Evolutionary conservation across 2,329 filamentous ascomycete species (phyloP).

Genomic region (Colletotrichum viniferum): DNA sequence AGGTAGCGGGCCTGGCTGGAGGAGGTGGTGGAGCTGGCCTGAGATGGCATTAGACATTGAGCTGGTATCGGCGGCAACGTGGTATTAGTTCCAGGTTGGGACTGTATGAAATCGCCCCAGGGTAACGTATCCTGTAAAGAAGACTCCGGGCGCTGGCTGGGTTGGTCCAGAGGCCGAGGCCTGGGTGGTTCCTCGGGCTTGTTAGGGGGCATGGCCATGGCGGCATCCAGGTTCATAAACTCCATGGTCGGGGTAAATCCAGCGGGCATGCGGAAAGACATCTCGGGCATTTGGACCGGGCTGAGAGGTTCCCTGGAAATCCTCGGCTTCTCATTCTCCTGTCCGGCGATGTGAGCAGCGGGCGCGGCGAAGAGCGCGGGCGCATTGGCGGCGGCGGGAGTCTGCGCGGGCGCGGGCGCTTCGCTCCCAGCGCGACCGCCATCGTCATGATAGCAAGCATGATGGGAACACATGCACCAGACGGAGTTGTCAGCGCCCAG

Average conservation of each 20-base stretch:
- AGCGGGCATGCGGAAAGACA: slow-evolving; percentile 44
- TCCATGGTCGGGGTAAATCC: slow-evolving; percentile 44
- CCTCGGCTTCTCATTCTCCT: slow-evolving; percentile 59
- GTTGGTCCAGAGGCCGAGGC: slow-evolving; percentile 24
- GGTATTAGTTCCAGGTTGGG: slow-evolving; percentile 37
- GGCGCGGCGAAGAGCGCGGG: neutral
- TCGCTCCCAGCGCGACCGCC: slow-evolving; percentile 34
- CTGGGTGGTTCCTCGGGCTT: slow-evolving; percentile 27
- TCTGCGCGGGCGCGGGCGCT: slow-evolving; percentile 14
- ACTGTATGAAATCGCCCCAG: slow-evolving; percentile 51
- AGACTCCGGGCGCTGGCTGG: slow-evolving; percentile 35
- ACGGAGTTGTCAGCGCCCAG: slow-evolving; percentile 44
- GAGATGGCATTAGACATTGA: slow-evolving; percentile 56
- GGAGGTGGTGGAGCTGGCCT: slow-evolving; percentile 56
- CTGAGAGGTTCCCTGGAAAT: slow-evolving; percentile 55
- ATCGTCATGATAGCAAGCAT: slow-evolving; percentile 66
- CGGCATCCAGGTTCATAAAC: slow-evolving; percentile 40
- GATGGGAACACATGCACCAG: slow-evolving; percentile 68
- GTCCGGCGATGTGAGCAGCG: slow-evolving; percentile 36
- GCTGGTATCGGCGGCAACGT: slow-evolving; percentile 51
- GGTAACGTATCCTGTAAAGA: slow-evolving; percentile 61
- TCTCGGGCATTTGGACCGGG: slow-evolving; percentile 51
- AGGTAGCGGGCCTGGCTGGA: slow-evolving; percentile 56
- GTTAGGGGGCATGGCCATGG: slow-evolving; percentile 39
- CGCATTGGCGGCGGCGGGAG: neutral